Percentiles rank a stretch among this genome's conserved stretches.
Conservation (phyloP, 805 yeast species). For the Blastobotrys mokoenaii region DNA sequence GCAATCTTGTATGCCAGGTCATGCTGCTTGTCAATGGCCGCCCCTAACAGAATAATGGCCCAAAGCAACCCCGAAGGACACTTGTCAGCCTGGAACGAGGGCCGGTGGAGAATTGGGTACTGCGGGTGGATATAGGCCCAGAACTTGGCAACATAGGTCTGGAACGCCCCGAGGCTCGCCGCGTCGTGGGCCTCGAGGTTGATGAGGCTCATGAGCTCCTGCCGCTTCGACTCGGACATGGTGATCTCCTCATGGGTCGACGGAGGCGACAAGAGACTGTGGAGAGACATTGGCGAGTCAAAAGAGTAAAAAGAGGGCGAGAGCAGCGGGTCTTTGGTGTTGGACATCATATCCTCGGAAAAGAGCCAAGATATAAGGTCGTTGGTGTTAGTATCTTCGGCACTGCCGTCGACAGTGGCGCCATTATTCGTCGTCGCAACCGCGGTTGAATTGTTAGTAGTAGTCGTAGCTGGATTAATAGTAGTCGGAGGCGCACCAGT, state of each 20-base stretch:
- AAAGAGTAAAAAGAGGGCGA: constrained; percentile 23
- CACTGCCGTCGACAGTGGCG: not conserved
- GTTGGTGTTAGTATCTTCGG: constrained; percentile 6
- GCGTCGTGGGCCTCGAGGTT: constrained; percentile 31
- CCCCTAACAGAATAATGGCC: constrained; percentile 50
- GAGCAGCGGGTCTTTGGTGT: constrained; percentile 19
- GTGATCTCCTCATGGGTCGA: constrained; percentile 29
- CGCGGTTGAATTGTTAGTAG: not conserved
- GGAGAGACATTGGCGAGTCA: constrained; percentile 34
- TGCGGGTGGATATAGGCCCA: constrained; percentile 56
- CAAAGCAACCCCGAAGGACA: constrained; percentile 43
- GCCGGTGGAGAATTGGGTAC: constrained; percentile 49
- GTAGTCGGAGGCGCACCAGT: too few species aligned
- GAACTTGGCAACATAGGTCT: constrained; percentile 30
- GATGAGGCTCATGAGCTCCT: constrained; percentile 18
- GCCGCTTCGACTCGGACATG: constrained; percentile 26
- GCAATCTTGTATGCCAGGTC: constrained; percentile 40
- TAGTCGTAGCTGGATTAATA: constrained; percentile 1
- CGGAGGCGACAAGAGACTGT: constrained; percentile 31
- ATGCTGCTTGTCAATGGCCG: constrained; percentile 30
- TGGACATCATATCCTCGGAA: constrained; percentile 27
- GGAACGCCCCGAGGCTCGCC: constrained; percentile 22
- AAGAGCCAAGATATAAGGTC: constrained; percentile 31
- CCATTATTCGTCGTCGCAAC: constrained; percentile 1
- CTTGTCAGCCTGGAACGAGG: constrained; percentile 42